Evolutionary conservation across 352 stramenopile species (phyloP), one percentile per base, ranked within the genome.

Genomic region (Globisporangium okanoganense): DNA sequence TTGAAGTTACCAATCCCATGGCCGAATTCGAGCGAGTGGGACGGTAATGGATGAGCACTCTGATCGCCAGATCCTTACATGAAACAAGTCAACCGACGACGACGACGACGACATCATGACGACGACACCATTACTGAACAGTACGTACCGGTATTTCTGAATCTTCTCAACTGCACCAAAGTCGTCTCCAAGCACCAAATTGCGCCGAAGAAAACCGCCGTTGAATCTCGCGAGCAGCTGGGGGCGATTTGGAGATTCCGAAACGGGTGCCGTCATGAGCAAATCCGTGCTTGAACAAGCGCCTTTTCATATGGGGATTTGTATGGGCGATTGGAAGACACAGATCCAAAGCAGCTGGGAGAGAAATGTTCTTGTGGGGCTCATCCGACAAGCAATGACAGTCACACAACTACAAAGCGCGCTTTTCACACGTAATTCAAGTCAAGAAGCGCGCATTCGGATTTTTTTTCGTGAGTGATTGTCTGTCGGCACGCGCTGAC

Each of bases 341-440:
- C 27, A 53, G 16, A 22, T 12, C 12, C 13, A 22, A 7, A 40
- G 25, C 27, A 41, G 48, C 33, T 40, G 27, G 25, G 29, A 12
- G 13, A 41, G 35, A 43, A 56, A 56, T 16, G 29, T 56, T 56
- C 49, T 56, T 56, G 49, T 56, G 49, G 48, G n/a, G 8, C 5
- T 33, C 29, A 33, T 33, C 29, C 29, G 29, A 6, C 29, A 33
- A 33, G 29, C 29, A 33, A 27, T 8, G 41, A 4, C 20, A 8
- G 24, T 24, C 7, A 7, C n/a, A 24, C 18, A 25, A 1, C 8
- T n/a, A 48, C n/a, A 48, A 48, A 48, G 41, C 41, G 41, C 41
- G 41, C 41, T n/a, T 18, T 44, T 24, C n/a, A 13, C 7, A 48
- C 12, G 6, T n/a, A 48, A 27, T 48, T 8, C n/a, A n/a, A 48